Evolutionary conservation across 179 eudicot genomes (phyloP), one percentile per base, ranked within the genome.

Genomic region (Silene vulgaris): DNA sequence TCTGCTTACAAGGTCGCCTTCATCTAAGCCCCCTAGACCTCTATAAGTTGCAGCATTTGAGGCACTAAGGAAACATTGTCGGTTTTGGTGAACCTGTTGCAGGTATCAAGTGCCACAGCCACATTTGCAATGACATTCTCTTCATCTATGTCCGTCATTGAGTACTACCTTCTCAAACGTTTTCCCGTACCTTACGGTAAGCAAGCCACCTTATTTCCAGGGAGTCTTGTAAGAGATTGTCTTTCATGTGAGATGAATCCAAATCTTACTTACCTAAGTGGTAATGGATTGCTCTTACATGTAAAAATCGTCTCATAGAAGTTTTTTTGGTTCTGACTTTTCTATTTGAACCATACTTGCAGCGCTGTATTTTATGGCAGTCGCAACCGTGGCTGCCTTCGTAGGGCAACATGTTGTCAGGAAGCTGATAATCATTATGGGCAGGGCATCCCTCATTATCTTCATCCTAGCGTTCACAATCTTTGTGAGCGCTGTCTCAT

Each of bases 121-220:
- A 87, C 93, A 60, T 90, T 90, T 76, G 93, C 91, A 65, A 90
- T 90, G 96, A 82, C 79, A 65, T 90, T 90, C 82, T 90, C 96
- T 13, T 86, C 96, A 17, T 87, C 96, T 3, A 90, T 90, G 96
- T 90, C 96, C 3, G 96, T 89, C 50, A 86, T 90, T 8, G 89
- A 90, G 75, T 90, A 90, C 73, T 90, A 90, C 87, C 88, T 90
- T 77, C 87, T 90, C 29, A 87, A 90, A 71, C 96, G 96, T 74
- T 90, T 90, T 75, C 96, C 93, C 0, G 80, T 90, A 43, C 93
- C 96, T 65, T 90, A 89, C 32, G 96, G 96, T 90, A 84, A 66
- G 84, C 81, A 72, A 63, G 0, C 56, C 23, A 20, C 14, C 71
- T 14, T 11, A 69, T 3, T 2, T 50, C 45, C 30, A 8, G 14